Evolutionary conservation across 495 filamentous ascomycete species (phyloP).

Genomic region (Penicillium egyptiacum): DNA sequence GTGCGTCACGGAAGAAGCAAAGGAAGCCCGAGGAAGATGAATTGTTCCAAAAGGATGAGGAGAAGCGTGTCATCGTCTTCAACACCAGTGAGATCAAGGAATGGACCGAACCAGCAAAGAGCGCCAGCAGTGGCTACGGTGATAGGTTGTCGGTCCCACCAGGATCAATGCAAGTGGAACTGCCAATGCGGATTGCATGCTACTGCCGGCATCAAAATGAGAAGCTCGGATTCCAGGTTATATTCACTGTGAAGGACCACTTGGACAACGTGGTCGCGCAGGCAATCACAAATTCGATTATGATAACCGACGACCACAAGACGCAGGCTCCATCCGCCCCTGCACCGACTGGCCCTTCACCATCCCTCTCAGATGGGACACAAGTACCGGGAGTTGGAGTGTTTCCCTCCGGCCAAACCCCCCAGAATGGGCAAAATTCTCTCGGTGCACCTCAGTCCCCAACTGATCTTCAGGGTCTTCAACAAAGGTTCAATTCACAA

Average conservation of each 20-base stretch:
- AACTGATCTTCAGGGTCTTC: conserved; percentile 56
- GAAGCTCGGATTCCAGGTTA: conserved; percentile 88
- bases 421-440: conserved; percentile 31
- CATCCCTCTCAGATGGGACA: conserved; percentile 43
- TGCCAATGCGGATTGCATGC: conserved; percentile 94
- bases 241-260: conserved; percentile 88
- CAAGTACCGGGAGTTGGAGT: conserved; percentile 47
- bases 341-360: conserved; percentile 35
- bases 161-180: conserved; percentile 69
- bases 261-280: conserved; percentile 73
- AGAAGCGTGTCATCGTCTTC: conserved; percentile 83
- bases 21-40: conserved; percentile 84
- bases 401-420: conserved; percentile 40
- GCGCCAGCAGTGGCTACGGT: conserved; percentile 25
- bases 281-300: conserved; percentile 78
- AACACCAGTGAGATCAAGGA: conserved; percentile 90
- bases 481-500: conserved; percentile 49
- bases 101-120: conserved; percentile 63
- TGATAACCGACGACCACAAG: conserved; percentile 98
- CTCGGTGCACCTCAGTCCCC: conserved; percentile 38
- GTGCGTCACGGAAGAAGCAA: conserved; percentile 82
- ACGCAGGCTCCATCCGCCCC: conserved; percentile 58
- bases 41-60: conserved; percentile 73
- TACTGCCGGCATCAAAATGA: conserved; percentile 94
- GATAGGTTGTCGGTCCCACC: conserved; percentile 49